Evolutionary conservation across 2,329 filamentous ascomycete species (phyloP).

Genomic region (Sporothrix protearum): DNA sequence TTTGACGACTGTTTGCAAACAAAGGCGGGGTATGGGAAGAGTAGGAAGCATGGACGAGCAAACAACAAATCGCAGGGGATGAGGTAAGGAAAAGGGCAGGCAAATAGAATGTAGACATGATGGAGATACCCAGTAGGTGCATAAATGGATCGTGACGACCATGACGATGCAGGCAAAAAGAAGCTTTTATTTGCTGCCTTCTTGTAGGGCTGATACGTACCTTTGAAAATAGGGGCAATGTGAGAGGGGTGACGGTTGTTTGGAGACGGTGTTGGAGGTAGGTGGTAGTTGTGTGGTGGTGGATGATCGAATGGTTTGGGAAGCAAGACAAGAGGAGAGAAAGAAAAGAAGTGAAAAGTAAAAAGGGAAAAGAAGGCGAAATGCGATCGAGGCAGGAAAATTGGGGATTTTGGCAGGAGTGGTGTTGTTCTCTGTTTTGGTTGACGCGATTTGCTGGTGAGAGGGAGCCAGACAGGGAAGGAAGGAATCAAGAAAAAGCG

Average conservation of each 20-base stretch:
- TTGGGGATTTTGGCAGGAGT: constrained; percentile 16
- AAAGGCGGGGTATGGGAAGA: background rate
- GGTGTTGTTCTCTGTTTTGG: constrained; percentile 22
- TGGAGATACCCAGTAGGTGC: background rate
- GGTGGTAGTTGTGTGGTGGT: constrained; percentile 7
- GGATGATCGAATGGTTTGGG: constrained; percentile 12
- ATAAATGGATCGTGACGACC: background rate
- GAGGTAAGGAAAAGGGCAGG: background rate
- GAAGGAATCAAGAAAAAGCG: constrained; percentile 13
- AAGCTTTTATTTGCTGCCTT: background rate
- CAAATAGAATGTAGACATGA: background rate
- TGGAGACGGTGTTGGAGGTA: background rate
- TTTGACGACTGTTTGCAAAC: background rate
- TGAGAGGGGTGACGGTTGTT: background rate
- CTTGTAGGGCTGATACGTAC: constrained; percentile 18
- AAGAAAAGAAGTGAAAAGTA: background rate
- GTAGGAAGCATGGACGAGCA: background rate
- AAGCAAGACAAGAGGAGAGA: background rate
- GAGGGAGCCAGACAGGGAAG: constrained; percentile 9
- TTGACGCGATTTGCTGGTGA: constrained; percentile 24
- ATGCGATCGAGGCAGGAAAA: constrained; percentile 24
- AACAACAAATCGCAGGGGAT: background rate
- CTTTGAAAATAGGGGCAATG: background rate
- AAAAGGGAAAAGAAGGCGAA: constrained; percentile 11
- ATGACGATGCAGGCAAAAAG: background rate